Conservation (phyloP, 495 filamentous ascomycete genomes). For the Baudoinia panamericana region DNA sequence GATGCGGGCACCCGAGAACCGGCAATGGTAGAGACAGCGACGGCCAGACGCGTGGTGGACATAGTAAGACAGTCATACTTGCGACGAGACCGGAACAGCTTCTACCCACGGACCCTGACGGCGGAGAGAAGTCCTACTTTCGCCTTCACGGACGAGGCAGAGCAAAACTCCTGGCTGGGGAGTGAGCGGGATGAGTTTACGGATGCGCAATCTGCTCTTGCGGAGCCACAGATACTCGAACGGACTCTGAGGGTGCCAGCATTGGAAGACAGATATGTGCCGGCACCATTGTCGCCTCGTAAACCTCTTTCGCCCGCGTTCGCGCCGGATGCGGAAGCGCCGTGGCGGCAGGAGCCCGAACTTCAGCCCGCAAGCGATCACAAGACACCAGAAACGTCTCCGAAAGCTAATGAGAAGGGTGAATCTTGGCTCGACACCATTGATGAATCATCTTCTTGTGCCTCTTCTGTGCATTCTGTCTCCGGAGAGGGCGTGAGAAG, state of each 20-base stretch:
- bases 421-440: constrained; percentile 95
- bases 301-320: constrained; percentile 30
- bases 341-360: constrained; percentile 15
- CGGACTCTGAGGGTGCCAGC: background rate
- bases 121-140: constrained; percentile 17
- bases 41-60: constrained; percentile 33
- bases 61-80: constrained; percentile 24
- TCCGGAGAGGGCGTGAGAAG: constrained; percentile 56
- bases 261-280: constrained; percentile 31
- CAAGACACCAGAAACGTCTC: constrained; percentile 15
- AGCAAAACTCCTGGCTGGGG: background rate
- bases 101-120: constrained; percentile 30
- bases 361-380: constrained; percentile 9
- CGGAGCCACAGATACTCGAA: background rate
- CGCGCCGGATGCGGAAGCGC: constrained; percentile 5
- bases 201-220: background rate
- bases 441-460: constrained; percentile 72
- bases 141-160: background rate
- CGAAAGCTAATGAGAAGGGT: constrained; percentile 25
- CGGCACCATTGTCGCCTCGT: constrained; percentile 52
- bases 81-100: constrained; percentile 7
- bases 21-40: constrained; percentile 36
- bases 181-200: background rate
- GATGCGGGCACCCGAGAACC: constrained; percentile 22
- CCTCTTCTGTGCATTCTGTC: constrained; percentile 69